Evolutionary conservation across 2,329 filamentous ascomycete species (phyloP).

Genomic region (Aspergillus persii): DNA sequence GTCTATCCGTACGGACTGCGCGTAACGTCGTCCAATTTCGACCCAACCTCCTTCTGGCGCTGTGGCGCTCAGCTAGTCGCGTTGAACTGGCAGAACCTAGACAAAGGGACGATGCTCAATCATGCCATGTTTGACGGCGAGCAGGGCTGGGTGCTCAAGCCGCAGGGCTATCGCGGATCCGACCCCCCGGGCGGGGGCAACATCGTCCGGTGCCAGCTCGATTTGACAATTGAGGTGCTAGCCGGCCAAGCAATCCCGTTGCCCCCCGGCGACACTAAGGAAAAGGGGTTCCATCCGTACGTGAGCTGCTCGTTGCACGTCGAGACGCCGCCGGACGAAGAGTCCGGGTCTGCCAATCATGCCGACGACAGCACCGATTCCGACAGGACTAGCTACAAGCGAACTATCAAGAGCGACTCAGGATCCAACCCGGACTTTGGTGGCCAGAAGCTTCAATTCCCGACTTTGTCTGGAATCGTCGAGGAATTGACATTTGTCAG

Average conservation of each 20-base stretch:
- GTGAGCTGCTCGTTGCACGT: conserved; percentile 80
- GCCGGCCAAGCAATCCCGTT: conserved; percentile 75
- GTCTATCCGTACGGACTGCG: conserved; percentile 82
- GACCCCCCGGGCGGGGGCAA: conserved; percentile 28
- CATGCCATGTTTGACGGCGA: conserved; percentile 85
- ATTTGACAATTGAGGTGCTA: conserved; percentile 69
- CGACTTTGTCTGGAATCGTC: conserved; percentile 55
- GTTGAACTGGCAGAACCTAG: conserved; percentile 88
- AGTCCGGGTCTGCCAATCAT: conserved; percentile 38
- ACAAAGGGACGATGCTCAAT: conserved; percentile 95
- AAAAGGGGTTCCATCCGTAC: conserved; percentile 66
- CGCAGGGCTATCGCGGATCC: conserved; percentile 63
- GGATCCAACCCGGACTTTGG: conserved; percentile 66
- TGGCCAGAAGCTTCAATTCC: conserved; percentile 59
- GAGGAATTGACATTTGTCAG: conserved; percentile 71
- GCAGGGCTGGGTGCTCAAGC: conserved; percentile 82
- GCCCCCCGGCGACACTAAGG: conserved; percentile 53
- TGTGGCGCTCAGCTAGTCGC: conserved; percentile 88
- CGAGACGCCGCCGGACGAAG: conserved; percentile 58
- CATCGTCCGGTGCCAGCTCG: conserved; percentile 55
- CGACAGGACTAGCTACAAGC: conserved; percentile 53
- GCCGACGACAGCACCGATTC: conserved; percentile 48
- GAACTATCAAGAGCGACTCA: conserved; percentile 54
- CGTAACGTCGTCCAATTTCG: conserved; percentile 80
- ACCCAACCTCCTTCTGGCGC: conserved; percentile 81